Base-by-base conservation (phyloP, 2,329 filamentous ascomycete species). In the Microsporum ferrugineum region DNA sequence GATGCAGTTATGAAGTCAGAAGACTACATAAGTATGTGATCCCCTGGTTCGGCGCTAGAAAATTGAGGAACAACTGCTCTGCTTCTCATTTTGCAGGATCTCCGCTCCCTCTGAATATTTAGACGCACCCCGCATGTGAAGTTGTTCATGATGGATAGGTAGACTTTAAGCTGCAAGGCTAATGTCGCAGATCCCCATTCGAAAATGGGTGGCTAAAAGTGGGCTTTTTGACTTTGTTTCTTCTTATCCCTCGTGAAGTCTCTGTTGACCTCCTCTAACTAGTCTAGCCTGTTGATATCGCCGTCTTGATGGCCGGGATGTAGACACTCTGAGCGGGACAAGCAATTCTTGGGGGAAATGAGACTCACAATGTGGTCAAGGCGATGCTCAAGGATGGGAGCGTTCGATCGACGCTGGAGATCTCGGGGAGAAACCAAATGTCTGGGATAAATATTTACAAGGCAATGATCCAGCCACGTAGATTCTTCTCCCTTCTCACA, bases 141-240 rank as follows among this genome's bases (percentile, higher is more conserved):
- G 29, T 33, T 14, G 23, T 51, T 14, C 12, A 10, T 33, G n/a
- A 8, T 14, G 6, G 49, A 14, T 12, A n/a, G 49, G 8, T 34
- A 33, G 14, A 53, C 49, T 53, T 34, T 53, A 53, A 53, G 29
- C 49, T 53, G 49, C 49, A n/a, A 34, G 5, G 27, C 49, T 53
- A 53, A 53, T 53, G 49, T 53, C 29, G 49, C 1, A 53, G 49
- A 53, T 53, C 49, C 31, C n/a, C 27, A 12, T n/a, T 8, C 49
- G 33, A 14, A 12, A 8, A 53, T 53, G 23, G 5, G 29, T 53
- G 49, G 49, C 27, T 53, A 53, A 53, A 53, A 53, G 27, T 34
- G 49, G 27, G 49, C 8, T n/a, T 47, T 53, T 53, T 53, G 29
- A 53, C 49, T 53, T 53, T 34, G 49, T 53, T 53, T 53, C 49